phyloP scores from a whole-genome alignment of 1,284 basidiomycete species.

The Polyporus tsugae region DNA sequence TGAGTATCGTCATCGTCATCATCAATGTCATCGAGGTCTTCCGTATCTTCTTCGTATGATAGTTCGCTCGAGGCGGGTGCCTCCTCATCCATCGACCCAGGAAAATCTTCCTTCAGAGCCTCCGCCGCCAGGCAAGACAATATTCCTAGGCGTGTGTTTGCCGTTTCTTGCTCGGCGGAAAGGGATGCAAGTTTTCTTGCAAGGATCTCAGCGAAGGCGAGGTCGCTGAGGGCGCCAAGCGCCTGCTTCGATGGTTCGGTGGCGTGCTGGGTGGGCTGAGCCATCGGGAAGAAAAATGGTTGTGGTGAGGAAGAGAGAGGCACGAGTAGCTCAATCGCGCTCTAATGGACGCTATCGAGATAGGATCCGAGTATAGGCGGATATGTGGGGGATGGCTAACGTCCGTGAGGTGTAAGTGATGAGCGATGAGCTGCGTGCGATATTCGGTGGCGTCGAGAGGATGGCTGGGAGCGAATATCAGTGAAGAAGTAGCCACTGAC shows the following conservation, averaged over 20 bases:
- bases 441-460: not conserved
- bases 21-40: not conserved
- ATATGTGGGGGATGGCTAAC: not conserved
- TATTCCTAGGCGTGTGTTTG: conserved; percentile 6
- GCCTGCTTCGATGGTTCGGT: not conserved
- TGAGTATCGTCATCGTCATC: not conserved
- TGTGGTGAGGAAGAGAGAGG: not conserved
- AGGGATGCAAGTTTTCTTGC: conserved; percentile 12
- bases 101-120: conserved; percentile 9
- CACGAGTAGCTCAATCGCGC: not conserved
- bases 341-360: not conserved
- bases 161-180: conserved; percentile 5
- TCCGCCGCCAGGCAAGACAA: conserved; percentile 15
- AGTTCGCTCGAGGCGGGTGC: not conserved
- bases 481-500: not conserved
- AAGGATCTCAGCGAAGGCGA: conserved; percentile 16
- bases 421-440: not conserved
- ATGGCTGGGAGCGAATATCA: not conserved
- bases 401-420: not conserved
- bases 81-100: not conserved
- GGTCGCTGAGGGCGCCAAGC: conserved; percentile 5
- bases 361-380: conserved; percentile 9
- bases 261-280: conserved; percentile 10
- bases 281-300: conserved; percentile 7
- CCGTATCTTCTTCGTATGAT: conserved; percentile 10